phyloP scores from a whole-genome alignment of 2,329 filamentous ascomycete genomes.

The Xylaria sp. region DNA sequence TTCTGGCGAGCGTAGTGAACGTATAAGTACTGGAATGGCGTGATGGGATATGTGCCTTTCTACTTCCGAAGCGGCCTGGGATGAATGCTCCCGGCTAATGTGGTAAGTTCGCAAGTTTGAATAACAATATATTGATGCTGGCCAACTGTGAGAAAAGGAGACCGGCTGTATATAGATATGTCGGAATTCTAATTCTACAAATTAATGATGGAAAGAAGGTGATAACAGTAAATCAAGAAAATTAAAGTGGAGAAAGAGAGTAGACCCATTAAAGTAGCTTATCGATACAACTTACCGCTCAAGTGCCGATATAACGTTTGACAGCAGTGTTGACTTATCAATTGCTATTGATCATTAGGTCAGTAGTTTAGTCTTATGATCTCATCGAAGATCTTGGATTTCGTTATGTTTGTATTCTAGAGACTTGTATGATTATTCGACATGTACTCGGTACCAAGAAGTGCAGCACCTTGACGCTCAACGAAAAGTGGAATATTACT shows the following conservation, averaged over 20 bases:
- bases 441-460: no score
- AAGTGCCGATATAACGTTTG: background rate
- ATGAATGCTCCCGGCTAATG: background rate
- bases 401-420: no score
- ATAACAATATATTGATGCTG: background rate
- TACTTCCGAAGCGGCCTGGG: background rate
- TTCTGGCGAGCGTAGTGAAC: background rate
- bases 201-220: constrained; percentile 1
- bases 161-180: constrained; percentile 2
- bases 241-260: constrained; percentile 42
- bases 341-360: no score
- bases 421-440: no score
- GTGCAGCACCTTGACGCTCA: background rate
- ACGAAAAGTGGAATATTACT: background rate
- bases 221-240: constrained; percentile 37
- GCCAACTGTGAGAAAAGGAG: background rate
- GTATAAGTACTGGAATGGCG: background rate
- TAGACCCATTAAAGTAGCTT: constrained; percentile 26
- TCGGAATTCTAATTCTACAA: background rate
- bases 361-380: background rate
- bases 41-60: constrained; percentile 2
- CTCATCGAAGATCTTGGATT: background rate
- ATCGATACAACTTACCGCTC: constrained; percentile 22
- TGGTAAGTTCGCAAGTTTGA: background rate
- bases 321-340: no score